Conservation (phyloP, 192 early-diverging fungal genomes). For the Coemansia sp. region DNA sequence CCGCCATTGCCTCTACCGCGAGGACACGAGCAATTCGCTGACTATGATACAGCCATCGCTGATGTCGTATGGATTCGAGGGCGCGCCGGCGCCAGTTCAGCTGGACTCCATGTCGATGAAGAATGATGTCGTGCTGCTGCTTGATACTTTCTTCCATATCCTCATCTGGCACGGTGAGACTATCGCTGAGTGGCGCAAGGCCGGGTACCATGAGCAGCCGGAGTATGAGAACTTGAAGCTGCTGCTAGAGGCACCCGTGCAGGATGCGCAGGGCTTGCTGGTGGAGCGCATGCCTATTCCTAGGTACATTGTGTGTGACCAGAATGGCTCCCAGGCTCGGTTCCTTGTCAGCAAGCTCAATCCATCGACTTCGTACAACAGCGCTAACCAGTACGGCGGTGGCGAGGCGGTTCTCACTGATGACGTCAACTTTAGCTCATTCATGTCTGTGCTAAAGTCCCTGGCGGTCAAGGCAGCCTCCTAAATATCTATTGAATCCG, state of each 20-base stretch:
- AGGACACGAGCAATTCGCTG: slow-evolving; percentile 95
- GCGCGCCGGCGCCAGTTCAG: slow-evolving; percentile 83
- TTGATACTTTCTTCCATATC: slow-evolving; percentile 99
- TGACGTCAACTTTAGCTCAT: slow-evolving; percentile 96
- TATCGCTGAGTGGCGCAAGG: slow-evolving; percentile 94
- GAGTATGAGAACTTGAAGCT: slow-evolving; percentile 93
- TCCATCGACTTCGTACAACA: slow-evolving; percentile 91
- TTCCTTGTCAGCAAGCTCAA: slow-evolving; percentile 98
- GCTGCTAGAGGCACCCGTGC: slow-evolving; percentile 84
- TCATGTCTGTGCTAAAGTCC: slow-evolving; percentile 79
- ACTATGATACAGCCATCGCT: slow-evolving; percentile 99
- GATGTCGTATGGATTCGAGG: slow-evolving; percentile 88
- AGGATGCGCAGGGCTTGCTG: slow-evolving; percentile 91
- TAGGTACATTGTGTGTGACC: slow-evolving; percentile 96
- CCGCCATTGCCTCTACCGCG: slow-evolving; percentile 90
- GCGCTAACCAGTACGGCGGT: slow-evolving; percentile 66
- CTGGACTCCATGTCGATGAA: slow-evolving; percentile 99
- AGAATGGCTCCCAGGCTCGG: slow-evolving; percentile 94
- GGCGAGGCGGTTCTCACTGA: slow-evolving; percentile 97
- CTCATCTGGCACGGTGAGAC: slow-evolving; percentile 99
- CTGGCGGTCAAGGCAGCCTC: slow-evolving; percentile 54
- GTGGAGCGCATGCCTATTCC: slow-evolving; percentile 95
- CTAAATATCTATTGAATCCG: not conserved
- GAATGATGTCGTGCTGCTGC: slow-evolving; percentile 83
- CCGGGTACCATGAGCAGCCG: slow-evolving; percentile 91